Base-by-base conservation (phyloP, 495 filamentous ascomycete species). In the Entonaema liquescens region DNA sequence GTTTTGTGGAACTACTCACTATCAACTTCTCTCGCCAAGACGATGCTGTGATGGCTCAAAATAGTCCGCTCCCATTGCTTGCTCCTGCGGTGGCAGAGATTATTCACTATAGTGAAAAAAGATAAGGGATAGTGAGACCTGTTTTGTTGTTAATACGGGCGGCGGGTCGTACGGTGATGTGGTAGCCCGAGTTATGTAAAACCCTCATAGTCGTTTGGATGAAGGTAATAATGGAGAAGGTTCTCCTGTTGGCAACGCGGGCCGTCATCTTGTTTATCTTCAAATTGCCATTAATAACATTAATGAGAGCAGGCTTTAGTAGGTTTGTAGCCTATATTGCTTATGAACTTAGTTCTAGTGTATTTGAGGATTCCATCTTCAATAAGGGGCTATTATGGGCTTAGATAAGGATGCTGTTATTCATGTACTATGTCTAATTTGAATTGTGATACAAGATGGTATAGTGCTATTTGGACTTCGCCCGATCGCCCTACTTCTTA, bases 141-240 rank as follows among this genome's bases (percentile, higher is more conserved):
- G 19, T 19, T 23, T 47, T 47, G 17, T 23, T 21, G 17, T 21
- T 47, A 47, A 47, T 47, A 57, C 29, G 52, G 38, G 21, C 26
- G 17, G 38, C 36, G 53, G 53, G 63, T 71, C 13, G 35, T 21
- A 72, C 62, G 44, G 54, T 53, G 62, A 42, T 59, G 59, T 47
- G 64, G 29, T 31, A 19, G 35, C 59, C 69, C 59, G 63, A 55
- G 13, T 64, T 54, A 62, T 17, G 53, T 66, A 63, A 52, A 66
- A 29, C 42, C 7, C 42, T 23, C 19, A 47, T 47, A 47, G 17
- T 19, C 12, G 42, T 47, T 23, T 47, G 23, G 8, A 47, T 3
- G 42, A 23, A 21, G 42, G 6, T 47, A 11, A 23, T 33, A 9
- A 33, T 33, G 31, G 31, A 33, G 1, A 33, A 33, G 31, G 5